Base-by-base conservation (phyloP, 208 protist genomes). In the Leishmania lainsoni region DNA sequence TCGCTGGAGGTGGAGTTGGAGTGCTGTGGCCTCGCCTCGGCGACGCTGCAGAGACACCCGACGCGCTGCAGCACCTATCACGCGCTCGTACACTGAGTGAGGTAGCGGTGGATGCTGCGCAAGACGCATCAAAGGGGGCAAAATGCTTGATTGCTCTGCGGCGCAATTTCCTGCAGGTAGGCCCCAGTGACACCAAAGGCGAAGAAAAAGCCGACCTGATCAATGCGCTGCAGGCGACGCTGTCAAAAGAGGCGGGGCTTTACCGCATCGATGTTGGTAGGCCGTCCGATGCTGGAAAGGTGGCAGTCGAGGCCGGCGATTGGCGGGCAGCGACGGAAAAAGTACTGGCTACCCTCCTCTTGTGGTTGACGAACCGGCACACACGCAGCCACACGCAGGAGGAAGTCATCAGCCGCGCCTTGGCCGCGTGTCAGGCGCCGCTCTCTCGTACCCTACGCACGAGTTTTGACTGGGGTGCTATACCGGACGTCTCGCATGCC, bases 1-100 rank as follows among this genome's bases (percentile, higher is more conserved):
- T 86, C 12, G 74, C 65, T 8, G 82, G 82, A 12, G 82, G 48
- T 58, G 82, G 82, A 17, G 65, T n/a, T 20, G 78, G 78, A 16
- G 49, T 32, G 42, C 49, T 86, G 49, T 86, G 82, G 82, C 17
- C 61, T 3, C 66, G 14, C 14, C 54, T 86, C 3, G 56, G 78
- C 22, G 59, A 56, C 66, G 29, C n/a, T 10, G 48, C 72, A n/a
- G 72, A 42, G 4, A 4, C 72, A 29, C 78, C 32, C 35, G 63
- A 32, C 5, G 49, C 58, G 20, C 35, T 20, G 59, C 76, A 63
- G 51, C 42, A 54, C 39, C 0, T 54, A 59, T 59, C 12, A 5
- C 76, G 56, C 10, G 74, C 76, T 17, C 78, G 14, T 5, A 86
- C 78, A 1, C 32, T 86, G 20, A 70, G 56, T 32, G 78, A 86